Evolutionary conservation across 805 yeast species (phyloP).

Genomic region (Nakazawaea populi): DNA sequence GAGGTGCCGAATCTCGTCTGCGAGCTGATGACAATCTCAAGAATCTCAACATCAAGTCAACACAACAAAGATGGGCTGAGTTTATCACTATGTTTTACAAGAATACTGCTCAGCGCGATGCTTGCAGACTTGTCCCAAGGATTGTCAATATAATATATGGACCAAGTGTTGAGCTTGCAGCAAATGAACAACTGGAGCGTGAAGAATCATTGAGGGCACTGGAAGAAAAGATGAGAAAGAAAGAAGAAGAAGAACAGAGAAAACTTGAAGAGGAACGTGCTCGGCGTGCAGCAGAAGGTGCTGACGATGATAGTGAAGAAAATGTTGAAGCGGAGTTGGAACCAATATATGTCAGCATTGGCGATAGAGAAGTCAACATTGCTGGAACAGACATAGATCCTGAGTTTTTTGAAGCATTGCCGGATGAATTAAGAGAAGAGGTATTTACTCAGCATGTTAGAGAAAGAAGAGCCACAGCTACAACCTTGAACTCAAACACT

Average conservation of each 20-base stretch:
- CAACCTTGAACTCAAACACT: conserved; percentile 32
- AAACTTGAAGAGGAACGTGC: conserved; percentile 29
- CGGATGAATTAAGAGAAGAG: conserved; percentile 90
- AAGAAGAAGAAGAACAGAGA: conserved; percentile 28
- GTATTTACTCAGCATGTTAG: conserved; percentile 81
- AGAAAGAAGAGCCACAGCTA: conserved; percentile 59
- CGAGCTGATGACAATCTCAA: conserved; percentile 6
- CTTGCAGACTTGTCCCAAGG: conserved; percentile 30
- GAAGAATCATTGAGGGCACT: conserved; percentile 19
- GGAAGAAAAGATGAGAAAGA: conserved; percentile 22
- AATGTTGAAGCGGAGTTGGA: conserved; percentile 19
- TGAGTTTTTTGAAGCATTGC: conserved; percentile 81
- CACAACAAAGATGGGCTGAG: conserved; percentile 67
- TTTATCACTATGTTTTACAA: conserved; percentile 45
- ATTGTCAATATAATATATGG: conserved; percentile 43
- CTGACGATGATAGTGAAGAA: conserved; percentile 3
- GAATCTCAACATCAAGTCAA: conserved; percentile 26
- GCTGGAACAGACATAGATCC: conserved; percentile 91
- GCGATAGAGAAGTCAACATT: conserved; percentile 76
- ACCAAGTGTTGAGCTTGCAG: conserved; percentile 37
- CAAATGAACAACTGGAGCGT: conserved; percentile 22
- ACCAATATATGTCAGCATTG: conserved; percentile 68
- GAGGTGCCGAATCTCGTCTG: conserved; percentile 1
- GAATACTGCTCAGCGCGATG: conserved; percentile 27
- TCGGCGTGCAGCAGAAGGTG: conserved; percentile 17